phyloP scores from a whole-genome alignment of 2,329 filamentous ascomycete genomes.

The Stachybotrys chlorohalonatus region DNA sequence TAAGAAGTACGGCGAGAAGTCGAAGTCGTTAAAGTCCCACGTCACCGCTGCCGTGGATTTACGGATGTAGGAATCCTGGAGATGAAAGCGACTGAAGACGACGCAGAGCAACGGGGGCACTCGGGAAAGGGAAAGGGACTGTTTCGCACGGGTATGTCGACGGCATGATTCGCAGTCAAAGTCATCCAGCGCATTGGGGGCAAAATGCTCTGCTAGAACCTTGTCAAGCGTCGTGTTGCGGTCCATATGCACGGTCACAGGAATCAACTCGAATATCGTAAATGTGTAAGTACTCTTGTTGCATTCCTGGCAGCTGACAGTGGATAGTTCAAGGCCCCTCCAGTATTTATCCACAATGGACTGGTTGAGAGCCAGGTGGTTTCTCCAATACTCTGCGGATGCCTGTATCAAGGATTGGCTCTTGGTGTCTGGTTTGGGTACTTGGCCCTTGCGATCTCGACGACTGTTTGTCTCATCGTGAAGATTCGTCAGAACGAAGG shows the following conservation, averaged over 20 bases:
- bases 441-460: slow-evolving; percentile 30
- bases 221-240: slow-evolving; percentile 38
- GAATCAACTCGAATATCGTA: slow-evolving; percentile 44
- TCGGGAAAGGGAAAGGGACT: slow-evolving; percentile 65
- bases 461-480: slow-evolving; percentile 73
- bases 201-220: slow-evolving; percentile 61
- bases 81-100: slow-evolving; percentile 55
- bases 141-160: slow-evolving; percentile 55
- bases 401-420: slow-evolving; percentile 36
- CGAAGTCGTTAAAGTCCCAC: slow-evolving; percentile 66
- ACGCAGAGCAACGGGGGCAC: slow-evolving; percentile 73
- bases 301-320: slow-evolving; percentile 56
- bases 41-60: slow-evolving; percentile 67
- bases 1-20: slow-evolving; percentile 37
- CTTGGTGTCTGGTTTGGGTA: slow-evolving; percentile 21
- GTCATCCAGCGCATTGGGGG: slow-evolving; percentile 56
- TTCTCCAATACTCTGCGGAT: slow-evolving; percentile 66
- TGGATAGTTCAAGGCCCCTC: slow-evolving; percentile 65
- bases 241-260: slow-evolving; percentile 26
- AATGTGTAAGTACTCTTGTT: slow-evolving; percentile 38
- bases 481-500: slow-evolving; percentile 71
- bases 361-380: slow-evolving; percentile 58
- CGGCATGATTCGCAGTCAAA: slow-evolving; percentile 72
- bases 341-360: slow-evolving; percentile 77
- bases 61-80: slow-evolving; percentile 26